These are phyloP conservation scores for Setaria viridis DNA, from an alignment of 202 grass and related monocot species.

Conservation along the genomic window DNA sequence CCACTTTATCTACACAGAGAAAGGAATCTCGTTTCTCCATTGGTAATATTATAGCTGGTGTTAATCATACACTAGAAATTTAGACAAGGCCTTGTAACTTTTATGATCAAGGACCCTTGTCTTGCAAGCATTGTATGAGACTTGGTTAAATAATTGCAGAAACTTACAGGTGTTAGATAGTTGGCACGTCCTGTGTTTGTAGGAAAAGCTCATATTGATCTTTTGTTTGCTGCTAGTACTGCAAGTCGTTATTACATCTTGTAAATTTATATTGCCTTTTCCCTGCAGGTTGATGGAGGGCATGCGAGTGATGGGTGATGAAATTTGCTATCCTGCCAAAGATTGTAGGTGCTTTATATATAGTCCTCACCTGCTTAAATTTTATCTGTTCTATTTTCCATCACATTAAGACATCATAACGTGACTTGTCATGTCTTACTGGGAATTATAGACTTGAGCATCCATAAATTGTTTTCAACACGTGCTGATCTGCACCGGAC, in stretches of 20 bases:
- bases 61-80: background rate
- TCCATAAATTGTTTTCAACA: conserved; percentile 91
- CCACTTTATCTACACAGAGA: conserved; percentile 10
- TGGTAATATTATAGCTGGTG: background rate
- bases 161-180: background rate
- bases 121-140: conserved; percentile 9
- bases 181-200: background rate
- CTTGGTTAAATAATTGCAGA: background rate
- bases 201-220: background rate
- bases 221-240: background rate
- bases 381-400: background rate
- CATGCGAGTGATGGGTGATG: conserved; percentile 89
- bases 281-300: conserved; percentile 68
- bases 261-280: background rate
- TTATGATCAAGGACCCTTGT: conserved; percentile 1
- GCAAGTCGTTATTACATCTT: background rate
- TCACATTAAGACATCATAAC: conserved; percentile 12
- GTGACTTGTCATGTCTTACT: conserved; percentile 34
- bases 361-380: conserved; percentile 11
- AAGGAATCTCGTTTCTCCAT: background rate
- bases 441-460: conserved; percentile 69
- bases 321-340: conserved; percentile 99
- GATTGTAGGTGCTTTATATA: conserved; percentile 71
- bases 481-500: conserved; percentile 92
- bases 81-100: conserved; percentile 14